These are phyloP conservation scores for Ophiostoma novo-ulmi DNA, from an alignment of 2,329 filamentous ascomycete genomes.

Conservation along the genomic window DNA sequence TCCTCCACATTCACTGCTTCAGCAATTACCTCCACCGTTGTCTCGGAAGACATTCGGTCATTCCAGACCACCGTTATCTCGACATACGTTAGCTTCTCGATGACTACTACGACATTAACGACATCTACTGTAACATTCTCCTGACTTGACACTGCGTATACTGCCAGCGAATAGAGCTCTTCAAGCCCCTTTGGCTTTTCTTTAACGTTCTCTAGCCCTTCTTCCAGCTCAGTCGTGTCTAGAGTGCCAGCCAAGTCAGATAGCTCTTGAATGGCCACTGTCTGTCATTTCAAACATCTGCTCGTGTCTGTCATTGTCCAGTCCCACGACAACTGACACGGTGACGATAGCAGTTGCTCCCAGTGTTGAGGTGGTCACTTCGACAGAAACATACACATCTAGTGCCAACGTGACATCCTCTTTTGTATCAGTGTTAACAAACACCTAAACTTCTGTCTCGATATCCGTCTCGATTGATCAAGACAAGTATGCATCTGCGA, in stretches of 20 bases:
- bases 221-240: background rate
- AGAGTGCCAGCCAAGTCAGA: background rate
- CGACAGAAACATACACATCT: background rate
- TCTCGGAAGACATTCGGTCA: background rate
- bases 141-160: background rate
- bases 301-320: background rate
- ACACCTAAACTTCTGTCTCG: background rate
- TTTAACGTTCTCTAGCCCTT: background rate
- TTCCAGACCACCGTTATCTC: background rate
- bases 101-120: background rate
- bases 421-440: background rate
- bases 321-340: background rate
- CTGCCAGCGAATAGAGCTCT: background rate
- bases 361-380: background rate
- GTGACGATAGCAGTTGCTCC: background rate
- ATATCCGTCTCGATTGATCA: background rate
- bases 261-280: background rate
- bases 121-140: background rate
- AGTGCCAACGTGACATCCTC: background rate
- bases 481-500: background rate
- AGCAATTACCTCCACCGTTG: background rate
- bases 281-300: background rate
- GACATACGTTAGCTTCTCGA: background rate
- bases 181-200: background rate
- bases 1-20: background rate